Conservation (phyloP, 768 basidiomycete species). For the Leucocoprinus sp. region DNA sequence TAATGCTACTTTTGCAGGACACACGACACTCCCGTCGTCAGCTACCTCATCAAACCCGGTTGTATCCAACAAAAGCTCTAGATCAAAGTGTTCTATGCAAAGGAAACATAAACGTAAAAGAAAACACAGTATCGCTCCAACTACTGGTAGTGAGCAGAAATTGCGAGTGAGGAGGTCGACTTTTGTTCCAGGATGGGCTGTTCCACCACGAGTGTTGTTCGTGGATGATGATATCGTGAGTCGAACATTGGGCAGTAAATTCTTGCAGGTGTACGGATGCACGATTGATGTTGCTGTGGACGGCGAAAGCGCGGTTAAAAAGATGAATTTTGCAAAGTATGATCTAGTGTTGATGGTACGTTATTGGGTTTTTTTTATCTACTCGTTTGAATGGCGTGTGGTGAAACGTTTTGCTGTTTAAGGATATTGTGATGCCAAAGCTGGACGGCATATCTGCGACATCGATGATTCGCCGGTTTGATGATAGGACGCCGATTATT, state of each 20-base stretch:
- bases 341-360: conserved; percentile 91
- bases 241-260: conserved; percentile 82
- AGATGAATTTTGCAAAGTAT: conserved; percentile 95
- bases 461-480: conserved; percentile 89
- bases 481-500: conserved; percentile 92
- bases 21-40: conserved; percentile 2
- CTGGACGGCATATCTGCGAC: conserved; percentile 87
- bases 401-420: conserved; percentile 7
- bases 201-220: conserved; percentile 82
- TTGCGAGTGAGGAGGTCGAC: conserved; percentile 67
- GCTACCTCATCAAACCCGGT: conserved; percentile 17
- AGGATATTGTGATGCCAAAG: conserved; percentile 96
- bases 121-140: not conserved
- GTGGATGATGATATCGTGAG: conserved; percentile 96
- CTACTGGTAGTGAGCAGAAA: conserved; percentile 25
- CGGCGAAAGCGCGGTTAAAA: conserved; percentile 85
- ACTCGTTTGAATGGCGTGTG: not conserved
- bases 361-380: conserved; percentile 15
- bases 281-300: conserved; percentile 92
- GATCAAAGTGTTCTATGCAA: not conserved
- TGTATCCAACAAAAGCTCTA: conserved; percentile 6
- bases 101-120: no score
- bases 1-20: conserved; percentile 10
- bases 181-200: conserved; percentile 86
- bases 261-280: conserved; percentile 93